Evolutionary conservation across 495 filamentous ascomycete species (phyloP), one percentile per base, ranked within the genome.

Genomic region (Penicillium dipodomyicola): DNA sequence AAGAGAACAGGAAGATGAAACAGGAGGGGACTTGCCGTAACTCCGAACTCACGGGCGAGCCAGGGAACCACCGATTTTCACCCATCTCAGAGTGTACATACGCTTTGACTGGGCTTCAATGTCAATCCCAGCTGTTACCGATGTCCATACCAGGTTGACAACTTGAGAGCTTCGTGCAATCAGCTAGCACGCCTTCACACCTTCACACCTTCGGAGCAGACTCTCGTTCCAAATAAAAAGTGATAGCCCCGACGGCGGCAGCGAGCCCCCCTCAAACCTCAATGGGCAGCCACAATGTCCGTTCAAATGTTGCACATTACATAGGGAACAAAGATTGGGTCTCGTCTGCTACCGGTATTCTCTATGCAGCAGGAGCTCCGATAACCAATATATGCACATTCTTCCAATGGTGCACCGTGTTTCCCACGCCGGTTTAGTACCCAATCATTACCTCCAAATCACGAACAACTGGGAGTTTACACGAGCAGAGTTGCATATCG

Each of bases 11-110:
- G 62, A 61, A 57, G 58, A 68, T 49, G 52, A 45, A 52, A 58
- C 49, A 60, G 32, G 52, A 37, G 59, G 59, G 60, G 50, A 60
- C 65, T 62, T 56, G 61, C 61, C n/a, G n/a, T n/a, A n/a, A n/a
- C n/a, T n/a, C n/a, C 60, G 57, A 49, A 58, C 49, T 57, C 63
- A 56, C 52, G 62, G 60, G 63, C 53, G 27, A 17, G 40, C 30
- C 40, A 46, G 52, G 35, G 23, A 30, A 40, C n/a, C 20, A 44
- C 44, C 35, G 15, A 41, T 7, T 19, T 20, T 5, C 25, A 19
- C 22, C n/a, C 15, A 39, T 39, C 6, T 17, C 35, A 17, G 35
- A 39, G 6, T 17, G 35, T 39, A n/a, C 8, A 39, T 9, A 39
- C 15, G 15, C 1, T n/a, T 39, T 39, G 35, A 39, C 35, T 39